Evolutionary conservation across 2,329 filamentous ascomycete genomes (phyloP), one percentile per base, ranked within the genome.

Genomic region (Diaporthe destruens): DNA sequence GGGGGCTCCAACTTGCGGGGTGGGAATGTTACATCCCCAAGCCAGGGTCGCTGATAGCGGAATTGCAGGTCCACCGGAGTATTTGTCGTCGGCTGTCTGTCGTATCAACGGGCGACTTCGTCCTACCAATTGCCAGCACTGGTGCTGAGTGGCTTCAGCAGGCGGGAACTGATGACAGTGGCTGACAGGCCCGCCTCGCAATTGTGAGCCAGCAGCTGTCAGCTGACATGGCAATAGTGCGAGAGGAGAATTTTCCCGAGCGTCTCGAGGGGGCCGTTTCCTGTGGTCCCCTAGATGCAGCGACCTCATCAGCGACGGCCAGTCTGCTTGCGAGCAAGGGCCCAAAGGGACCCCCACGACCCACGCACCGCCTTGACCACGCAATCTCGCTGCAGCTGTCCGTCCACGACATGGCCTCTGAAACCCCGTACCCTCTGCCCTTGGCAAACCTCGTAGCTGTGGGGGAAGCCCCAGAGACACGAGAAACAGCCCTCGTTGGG

Each of bases 1-100:
- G 73, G 73, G 73, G 72, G 32, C 39, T 63, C 57, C 72, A 67
- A 54, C 57, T 57, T 66, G 71, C 66, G 72, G 70, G 72, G 72
- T 70, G 73, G 73, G 47, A 70, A 74, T 74, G 73, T 74, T 72
- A 68, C 73, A 74, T 72, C 47, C 49, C 39, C 23, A 25, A 25
- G 56, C n/a, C 51, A 61, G 71, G 71, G 71, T 69, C 53, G 36
- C 54, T 55, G 49, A 66, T 44, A 32, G 56, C 55, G 68, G 57
- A 70, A 70, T 70, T 70, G 32, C 55, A 70, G 55, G 55, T 53
- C 68, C 68, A 57, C 56, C 56, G 36, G 57, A 56, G 36, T 23
- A 44, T 23, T 34, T 59, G 47, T 59, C 53, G 29, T 73, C 44
- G 53, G 65, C 42, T 56, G 71, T 63, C 67, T 71, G 56, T 53